Base-by-base conservation (phyloP, 306 rosid genomes). In the Vigna hirtella region DNA sequence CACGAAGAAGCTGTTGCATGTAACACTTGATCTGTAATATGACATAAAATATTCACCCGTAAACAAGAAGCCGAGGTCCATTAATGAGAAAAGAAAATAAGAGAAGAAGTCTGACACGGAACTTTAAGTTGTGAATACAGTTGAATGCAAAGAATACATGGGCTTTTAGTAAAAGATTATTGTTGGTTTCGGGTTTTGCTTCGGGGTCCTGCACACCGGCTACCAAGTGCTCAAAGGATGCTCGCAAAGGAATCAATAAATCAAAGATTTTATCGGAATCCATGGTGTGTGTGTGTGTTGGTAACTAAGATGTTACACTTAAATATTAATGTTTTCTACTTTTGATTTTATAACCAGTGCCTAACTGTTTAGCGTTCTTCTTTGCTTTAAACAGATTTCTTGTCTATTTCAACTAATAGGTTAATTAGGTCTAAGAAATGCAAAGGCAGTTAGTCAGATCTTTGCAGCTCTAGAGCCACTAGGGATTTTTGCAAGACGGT, bases 1-100 rank as follows among this genome's bases (percentile, higher is more conserved):
- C 98, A 15, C 69, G 18, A 73, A 93, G 93, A 61, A 93, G 84
- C 59, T 93, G 96, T 77, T 88, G 94, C 94, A 91, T 85, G 73
- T 84, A 91, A 73, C 98, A 93, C 70, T 93, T 93, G 48, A 91
- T 86, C 98, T 93, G 89, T 77, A 84, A 32, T 55, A 70, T 32
- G 52, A 45, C 11, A 68, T 55, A 62, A 78, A 76, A 22, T 2
- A 63, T 58, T 24, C 55, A 26, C 66, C 9, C 45, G 32, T 61
- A 59, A 52, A 77, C 16, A 48, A 32, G 50, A 66, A 72, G 20
- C 11, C n/a, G 16, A 42, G 30, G 58, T 26, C 69, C 56, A n/a
- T 36, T 34, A 72, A 42, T 32, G 65, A 74, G 67, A 51, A 76
- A 34, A 61, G 56, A 26, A 59, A 26, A 13, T 12, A 30, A 62